phyloP scores from a whole-genome alignment of 2,329 filamentous ascomycete species.

The Aciculosporium take region DNA sequence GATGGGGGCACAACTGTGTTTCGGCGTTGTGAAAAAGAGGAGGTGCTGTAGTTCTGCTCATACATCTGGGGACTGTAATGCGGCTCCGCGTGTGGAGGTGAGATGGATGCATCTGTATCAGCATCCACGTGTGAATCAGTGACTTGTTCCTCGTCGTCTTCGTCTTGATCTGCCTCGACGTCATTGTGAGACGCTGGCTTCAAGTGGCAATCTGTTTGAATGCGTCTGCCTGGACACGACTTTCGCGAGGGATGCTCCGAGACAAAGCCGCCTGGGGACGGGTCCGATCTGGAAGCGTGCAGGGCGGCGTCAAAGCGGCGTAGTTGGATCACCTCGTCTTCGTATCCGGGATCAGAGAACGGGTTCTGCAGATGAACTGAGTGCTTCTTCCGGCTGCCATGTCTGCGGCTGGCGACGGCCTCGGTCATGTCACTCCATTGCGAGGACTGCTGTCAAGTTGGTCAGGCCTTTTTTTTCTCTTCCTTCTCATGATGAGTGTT shows the following conservation, averaged over 20 bases:
- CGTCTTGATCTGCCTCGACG: conserved; percentile 12
- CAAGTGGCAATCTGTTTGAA: not conserved
- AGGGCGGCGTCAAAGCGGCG: conserved; percentile 2
- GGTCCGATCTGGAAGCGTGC: not conserved
- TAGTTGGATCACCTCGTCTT: conserved; percentile 4
- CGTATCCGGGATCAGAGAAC: conserved; percentile 5
- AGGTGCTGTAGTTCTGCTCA: not conserved
- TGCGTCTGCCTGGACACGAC: not conserved
- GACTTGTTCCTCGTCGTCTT: conserved; percentile 12
- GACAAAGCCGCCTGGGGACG: conserved; percentile 1
- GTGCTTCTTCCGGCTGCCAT: not conserved
- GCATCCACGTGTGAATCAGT: conserved; percentile 15
- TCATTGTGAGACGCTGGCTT: conserved; percentile 4
- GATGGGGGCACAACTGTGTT: not conserved
- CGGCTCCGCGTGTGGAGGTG: not conserved
- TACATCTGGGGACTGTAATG: not conserved
- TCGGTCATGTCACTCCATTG: conserved; percentile 4
- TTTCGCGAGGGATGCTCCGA: conserved; percentile 4
- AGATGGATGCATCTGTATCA: not conserved
- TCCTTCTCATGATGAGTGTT: not conserved
- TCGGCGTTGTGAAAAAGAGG: not conserved
- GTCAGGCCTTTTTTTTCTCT: not conserved
- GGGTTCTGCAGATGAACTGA: not conserved
- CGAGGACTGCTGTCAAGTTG: not conserved
- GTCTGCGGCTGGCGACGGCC: not conserved